Conservation (phyloP, 768 basidiomycete species). For the Rickenella mellea region DNA sequence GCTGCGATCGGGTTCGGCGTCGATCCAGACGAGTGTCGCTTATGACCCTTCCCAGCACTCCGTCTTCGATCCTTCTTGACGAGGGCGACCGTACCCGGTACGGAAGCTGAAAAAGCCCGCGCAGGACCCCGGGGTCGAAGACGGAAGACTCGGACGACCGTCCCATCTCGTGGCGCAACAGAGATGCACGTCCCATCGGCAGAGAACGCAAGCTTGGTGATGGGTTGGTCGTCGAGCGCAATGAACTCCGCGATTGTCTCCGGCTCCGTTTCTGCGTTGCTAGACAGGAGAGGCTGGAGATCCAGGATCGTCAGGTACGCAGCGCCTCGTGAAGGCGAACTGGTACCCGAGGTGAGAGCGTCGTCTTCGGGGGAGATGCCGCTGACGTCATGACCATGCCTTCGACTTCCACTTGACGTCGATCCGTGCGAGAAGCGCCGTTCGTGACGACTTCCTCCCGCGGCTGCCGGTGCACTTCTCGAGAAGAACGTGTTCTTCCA, state of each 20-base stretch:
- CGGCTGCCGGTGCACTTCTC: constrained; percentile 49
- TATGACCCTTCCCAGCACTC: too few relatives aligned
- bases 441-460: constrained; percentile 10
- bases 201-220: constrained; percentile 41
- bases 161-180: constrained; percentile 51
- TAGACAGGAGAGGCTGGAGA: constrained; percentile 26
- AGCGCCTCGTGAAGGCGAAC: constrained; percentile 17
- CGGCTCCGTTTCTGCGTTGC: constrained; percentile 13
- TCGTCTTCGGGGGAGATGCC: not conserved
- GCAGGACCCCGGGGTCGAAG: constrained; percentile 19
- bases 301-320: constrained; percentile 51
- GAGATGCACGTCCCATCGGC: constrained; percentile 36
- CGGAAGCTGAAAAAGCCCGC: too few relatives aligned
- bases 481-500: constrained; percentile 40
- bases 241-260: constrained; percentile 37
- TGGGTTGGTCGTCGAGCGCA: constrained; percentile 35
- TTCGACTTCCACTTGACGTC: constrained; percentile 1
- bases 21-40: too few relatives aligned
- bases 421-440: constrained; percentile 7
- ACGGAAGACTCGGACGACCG: constrained; percentile 40
- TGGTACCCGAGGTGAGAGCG: not conserved
- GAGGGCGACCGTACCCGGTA: too few relatives aligned
- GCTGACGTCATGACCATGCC: too few relatives aligned
- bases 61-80: too few relatives aligned
- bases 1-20: too few relatives aligned